Conservation (phyloP, 1,139 yeast genomes). For the Pneumocystis canis region DNA sequence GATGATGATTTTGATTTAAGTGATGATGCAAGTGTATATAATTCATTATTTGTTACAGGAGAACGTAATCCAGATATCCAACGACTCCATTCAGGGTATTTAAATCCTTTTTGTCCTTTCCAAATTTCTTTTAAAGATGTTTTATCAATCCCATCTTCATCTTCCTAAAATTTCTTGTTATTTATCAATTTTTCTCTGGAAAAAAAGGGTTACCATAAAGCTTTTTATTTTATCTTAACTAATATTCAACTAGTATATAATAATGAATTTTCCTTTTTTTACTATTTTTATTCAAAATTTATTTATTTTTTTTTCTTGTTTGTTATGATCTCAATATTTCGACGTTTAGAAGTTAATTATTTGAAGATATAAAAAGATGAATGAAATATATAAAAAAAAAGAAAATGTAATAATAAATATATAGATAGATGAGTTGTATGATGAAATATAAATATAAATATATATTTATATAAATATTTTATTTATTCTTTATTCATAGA, state of each 20-base stretch:
- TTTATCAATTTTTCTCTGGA: neutral
- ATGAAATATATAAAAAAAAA: neutral
- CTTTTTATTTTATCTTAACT: neutral
- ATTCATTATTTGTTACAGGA: neutral
- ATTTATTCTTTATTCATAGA: conserved; percentile 7
- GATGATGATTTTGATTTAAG: neutral
- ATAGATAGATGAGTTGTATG: neutral
- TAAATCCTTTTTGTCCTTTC: neutral
- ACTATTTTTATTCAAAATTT: neutral
- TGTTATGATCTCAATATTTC: neutral
- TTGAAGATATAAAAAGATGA: neutral
- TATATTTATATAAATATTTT: neutral
- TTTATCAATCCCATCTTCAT: neutral
- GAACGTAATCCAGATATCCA: neutral
- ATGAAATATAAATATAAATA: neutral
- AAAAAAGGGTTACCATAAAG: neutral
- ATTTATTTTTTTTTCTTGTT: neutral
- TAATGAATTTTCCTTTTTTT: neutral
- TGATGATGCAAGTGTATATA: neutral
- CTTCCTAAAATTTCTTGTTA: neutral
- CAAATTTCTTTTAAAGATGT: neutral
- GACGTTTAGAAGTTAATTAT: no score
- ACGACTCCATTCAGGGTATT: neutral
- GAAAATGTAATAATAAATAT: neutral
- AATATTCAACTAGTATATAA: neutral